A percentile compares a stretch with the other conserved stretches of the same genome.
Conservation (phyloP, 1,284 basidiomycete genomes). For the Cryptococcus floricola region DNA sequence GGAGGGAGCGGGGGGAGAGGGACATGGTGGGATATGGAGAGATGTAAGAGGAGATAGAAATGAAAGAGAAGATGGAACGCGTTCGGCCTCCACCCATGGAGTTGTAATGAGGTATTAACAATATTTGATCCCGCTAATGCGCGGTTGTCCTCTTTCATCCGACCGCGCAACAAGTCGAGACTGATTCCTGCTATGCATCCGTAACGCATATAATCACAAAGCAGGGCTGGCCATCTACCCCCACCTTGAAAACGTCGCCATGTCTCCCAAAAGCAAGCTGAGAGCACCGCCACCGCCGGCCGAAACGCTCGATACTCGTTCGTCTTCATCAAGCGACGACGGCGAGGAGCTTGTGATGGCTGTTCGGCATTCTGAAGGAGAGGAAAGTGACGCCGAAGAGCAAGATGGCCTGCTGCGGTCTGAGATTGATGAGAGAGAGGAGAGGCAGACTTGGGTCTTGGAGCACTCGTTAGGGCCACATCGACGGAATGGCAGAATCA, state of each 20-base stretch:
- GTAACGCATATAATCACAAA: not conserved
- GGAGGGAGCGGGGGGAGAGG: not conserved
- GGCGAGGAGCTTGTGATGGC: slow-evolving; percentile 4
- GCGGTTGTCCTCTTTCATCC: too few relatives aligned
- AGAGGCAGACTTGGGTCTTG: not conserved
- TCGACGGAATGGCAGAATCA: slow-evolving; percentile 5
- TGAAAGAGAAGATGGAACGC: too few relatives aligned
- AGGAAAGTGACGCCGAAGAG: not conserved
- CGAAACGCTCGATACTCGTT: not conserved
- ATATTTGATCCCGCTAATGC: too few relatives aligned
- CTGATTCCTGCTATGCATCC: too few relatives aligned
- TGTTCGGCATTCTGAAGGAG: not conserved
- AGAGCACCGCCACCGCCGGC: too few relatives aligned
- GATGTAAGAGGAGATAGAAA: too few relatives aligned
- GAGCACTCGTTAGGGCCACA: not conserved
- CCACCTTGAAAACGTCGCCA: not conserved
- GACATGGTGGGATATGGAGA: too few relatives aligned
- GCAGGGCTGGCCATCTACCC: not conserved
- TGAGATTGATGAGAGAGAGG: not conserved
- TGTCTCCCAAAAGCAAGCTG: not conserved
- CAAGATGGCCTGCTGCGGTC: not conserved
- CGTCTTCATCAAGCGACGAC: not conserved
- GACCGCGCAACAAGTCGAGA: too few relatives aligned
- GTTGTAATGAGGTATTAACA: too few relatives aligned
- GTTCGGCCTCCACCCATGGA: too few relatives aligned